These are phyloP conservation scores for Drechmeria coniospora DNA, from an alignment of 2,329 filamentous ascomycete genomes.

Conservation along the genomic window DNA sequence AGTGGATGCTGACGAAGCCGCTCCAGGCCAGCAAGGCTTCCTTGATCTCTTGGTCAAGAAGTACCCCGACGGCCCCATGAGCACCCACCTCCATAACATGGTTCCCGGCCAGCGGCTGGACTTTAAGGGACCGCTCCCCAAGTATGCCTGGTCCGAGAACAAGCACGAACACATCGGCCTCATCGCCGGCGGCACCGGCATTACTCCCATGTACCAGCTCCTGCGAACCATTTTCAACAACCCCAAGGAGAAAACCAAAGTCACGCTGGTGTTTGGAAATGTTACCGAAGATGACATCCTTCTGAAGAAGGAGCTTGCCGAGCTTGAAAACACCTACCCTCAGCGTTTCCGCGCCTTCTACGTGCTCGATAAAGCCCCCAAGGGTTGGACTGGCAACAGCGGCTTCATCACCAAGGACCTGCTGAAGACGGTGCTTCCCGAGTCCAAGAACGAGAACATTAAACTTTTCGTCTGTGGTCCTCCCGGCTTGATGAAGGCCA, in stretches of 20 bases:
- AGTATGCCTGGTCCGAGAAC: constrained; percentile 80
- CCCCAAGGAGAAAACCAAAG: constrained; percentile 92
- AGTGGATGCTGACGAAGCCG: neutral
- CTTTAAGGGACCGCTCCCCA: constrained; percentile 90
- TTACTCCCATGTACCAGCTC: constrained; percentile 97
- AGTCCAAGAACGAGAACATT: constrained; percentile 81
- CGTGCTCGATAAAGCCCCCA: constrained; percentile 70
- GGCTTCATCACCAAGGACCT: constrained; percentile 83
- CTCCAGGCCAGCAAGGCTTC: constrained; percentile 57
- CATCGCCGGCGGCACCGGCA: constrained; percentile 89
- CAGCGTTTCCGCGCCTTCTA: constrained; percentile 94
- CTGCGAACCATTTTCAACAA: constrained; percentile 86
- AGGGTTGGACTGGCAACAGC: constrained; percentile 60
- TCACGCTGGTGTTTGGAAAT: constrained; percentile 90
- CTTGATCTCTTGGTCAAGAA: constrained; percentile 84
- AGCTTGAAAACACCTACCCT: constrained; percentile 89
- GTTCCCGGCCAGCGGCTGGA: constrained; percentile 67
- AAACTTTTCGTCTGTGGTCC: constrained; percentile 96
- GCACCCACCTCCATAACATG: constrained; percentile 72
- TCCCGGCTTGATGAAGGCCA: constrained; percentile 81
- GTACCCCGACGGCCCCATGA: constrained; percentile 87
- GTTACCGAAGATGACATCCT: constrained; percentile 81
- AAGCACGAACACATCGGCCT: constrained; percentile 83
- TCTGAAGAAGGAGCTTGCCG: constrained; percentile 66
- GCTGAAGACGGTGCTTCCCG: constrained; percentile 85